phyloP scores from a whole-genome alignment of 192 early-diverging fungal species.

The Haplosporangium gracile region DNA sequence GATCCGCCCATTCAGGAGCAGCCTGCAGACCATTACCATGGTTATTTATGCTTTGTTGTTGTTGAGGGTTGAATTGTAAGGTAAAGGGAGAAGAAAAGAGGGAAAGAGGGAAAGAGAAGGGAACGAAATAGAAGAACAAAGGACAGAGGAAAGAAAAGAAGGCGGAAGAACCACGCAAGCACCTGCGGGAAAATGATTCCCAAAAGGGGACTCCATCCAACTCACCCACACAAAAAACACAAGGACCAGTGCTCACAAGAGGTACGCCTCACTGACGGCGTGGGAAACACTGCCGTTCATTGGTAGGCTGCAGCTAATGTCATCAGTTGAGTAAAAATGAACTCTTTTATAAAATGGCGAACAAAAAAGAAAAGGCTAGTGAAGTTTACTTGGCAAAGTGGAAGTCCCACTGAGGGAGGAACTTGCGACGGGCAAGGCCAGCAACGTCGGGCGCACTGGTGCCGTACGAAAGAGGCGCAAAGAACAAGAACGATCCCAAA shows the following conservation, averaged over 20 bases:
- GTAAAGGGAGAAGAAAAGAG: neutral
- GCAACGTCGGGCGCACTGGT: conserved; percentile 70
- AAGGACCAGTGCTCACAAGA: neutral
- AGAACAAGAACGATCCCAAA: conserved; percentile 76
- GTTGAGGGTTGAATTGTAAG: neutral
- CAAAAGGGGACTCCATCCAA: neutral
- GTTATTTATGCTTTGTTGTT: conserved; percentile 7
- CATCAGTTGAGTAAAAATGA: neutral
- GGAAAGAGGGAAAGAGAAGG: conserved; percentile 1
- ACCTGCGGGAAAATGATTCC: conserved; percentile 11
- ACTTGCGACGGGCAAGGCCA: conserved; percentile 73
- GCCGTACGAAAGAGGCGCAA: conserved; percentile 93
- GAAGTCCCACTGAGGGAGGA: conserved; percentile 88
- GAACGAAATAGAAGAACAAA: neutral
- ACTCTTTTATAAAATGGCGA: neutral
- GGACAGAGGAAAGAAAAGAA: conserved; percentile 8
- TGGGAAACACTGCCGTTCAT: neutral
- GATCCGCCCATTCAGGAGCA: conserved; percentile 18
- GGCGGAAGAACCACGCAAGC: neutral
- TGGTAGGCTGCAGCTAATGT: neutral
- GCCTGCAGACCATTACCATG: conserved; percentile 45
- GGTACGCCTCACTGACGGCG: neutral
- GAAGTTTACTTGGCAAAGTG: conserved; percentile 71
- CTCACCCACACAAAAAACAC: neutral
- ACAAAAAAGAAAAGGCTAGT: neutral